These are phyloP conservation scores for Sabuloglossum arenarium DNA, from an alignment of 495 filamentous ascomycete species.

Conservation along the genomic window DNA sequence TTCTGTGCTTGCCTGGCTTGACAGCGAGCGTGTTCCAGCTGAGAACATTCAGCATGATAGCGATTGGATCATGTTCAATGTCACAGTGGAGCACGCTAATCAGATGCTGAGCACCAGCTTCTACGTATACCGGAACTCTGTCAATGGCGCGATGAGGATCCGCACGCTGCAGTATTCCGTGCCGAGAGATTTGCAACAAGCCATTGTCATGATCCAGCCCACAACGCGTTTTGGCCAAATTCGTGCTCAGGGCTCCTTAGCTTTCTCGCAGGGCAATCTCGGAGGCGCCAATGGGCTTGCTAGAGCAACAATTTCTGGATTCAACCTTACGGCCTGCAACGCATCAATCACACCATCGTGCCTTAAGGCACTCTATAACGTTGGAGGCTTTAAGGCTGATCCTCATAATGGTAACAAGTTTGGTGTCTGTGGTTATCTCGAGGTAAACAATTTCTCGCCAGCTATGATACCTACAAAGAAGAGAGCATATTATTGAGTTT, in stretches of 20 bases:
- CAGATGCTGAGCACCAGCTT: slow-evolving; percentile 33
- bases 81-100: slow-evolving; percentile 29
- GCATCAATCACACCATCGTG: slow-evolving; percentile 34
- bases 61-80: slow-evolving; percentile 34
- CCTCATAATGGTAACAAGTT: slow-evolving; percentile 27
- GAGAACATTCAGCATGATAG: slow-evolving; percentile 24
- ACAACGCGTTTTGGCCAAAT: slow-evolving; percentile 31
- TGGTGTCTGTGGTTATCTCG: slow-evolving; percentile 39
- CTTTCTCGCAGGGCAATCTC: background rate
- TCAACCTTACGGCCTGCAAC: slow-evolving; percentile 20
- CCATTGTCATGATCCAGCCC: slow-evolving; percentile 32
- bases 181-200: slow-evolving; percentile 27
- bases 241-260: slow-evolving; percentile 8
- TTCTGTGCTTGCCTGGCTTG: slow-evolving; percentile 2
- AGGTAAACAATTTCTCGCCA: background rate
- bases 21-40: slow-evolving; percentile 7
- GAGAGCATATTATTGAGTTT: slow-evolving; percentile 13
- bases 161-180: slow-evolving; percentile 44
- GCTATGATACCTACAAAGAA: no score
- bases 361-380: slow-evolving; percentile 37
- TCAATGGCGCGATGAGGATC: slow-evolving; percentile 19
- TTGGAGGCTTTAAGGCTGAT: slow-evolving; percentile 26
- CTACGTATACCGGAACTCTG: slow-evolving; percentile 24
- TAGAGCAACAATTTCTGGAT: background rate
- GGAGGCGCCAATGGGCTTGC: background rate